Base-by-base conservation (phyloP, 495 filamentous ascomycete genomes). In the Penicillium desertorum region DNA sequence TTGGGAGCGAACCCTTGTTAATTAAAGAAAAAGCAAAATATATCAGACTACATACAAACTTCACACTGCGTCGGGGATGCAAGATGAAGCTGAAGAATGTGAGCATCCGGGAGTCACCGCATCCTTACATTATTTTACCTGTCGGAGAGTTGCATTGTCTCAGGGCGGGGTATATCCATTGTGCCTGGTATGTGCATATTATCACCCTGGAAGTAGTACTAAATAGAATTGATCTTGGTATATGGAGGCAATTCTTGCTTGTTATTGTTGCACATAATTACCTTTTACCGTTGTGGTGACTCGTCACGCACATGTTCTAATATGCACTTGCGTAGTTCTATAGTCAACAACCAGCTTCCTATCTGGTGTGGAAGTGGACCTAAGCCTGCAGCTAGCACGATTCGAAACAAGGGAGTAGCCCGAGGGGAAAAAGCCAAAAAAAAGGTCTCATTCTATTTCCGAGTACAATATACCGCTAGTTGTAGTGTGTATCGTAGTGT, bases 351-450 rank as follows among this genome's bases (percentile, higher is more conserved):
- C 37, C 50, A 52, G 51, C 51, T 53, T 53, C 51, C 39, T 53
- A 53, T 53, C 51, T 53, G 1, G 45, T 48, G 45, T 16, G 12
- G 23, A 53, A 44, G 51, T 53, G 51, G 51, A 43, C 11, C 36
- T 19, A 0, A 30, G n/a, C 5, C 45, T 48, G 45, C 45, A 48
- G 45, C 44, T 48, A 53, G 54, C 25, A 53, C 39, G 29, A 29
- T 52, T 59, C 59, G 59, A 64, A 64, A 64, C 58, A 62, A 61
- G 55, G 22, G 51, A 30, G 54, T 44, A 57, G 30, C 10, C 30
- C 30, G 30, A 58, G 16, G 41, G 44, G 52, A 45, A 56, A 56
- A 56, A 23, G 22, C 32, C 43, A 66, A 45, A 57, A 54, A 27
- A 25, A 30, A 10, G 27, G 34, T 27, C 19, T 19, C 50, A 52